Conservation (phyloP, 495 filamentous ascomycete species). For the Daldinia grandis region DNA sequence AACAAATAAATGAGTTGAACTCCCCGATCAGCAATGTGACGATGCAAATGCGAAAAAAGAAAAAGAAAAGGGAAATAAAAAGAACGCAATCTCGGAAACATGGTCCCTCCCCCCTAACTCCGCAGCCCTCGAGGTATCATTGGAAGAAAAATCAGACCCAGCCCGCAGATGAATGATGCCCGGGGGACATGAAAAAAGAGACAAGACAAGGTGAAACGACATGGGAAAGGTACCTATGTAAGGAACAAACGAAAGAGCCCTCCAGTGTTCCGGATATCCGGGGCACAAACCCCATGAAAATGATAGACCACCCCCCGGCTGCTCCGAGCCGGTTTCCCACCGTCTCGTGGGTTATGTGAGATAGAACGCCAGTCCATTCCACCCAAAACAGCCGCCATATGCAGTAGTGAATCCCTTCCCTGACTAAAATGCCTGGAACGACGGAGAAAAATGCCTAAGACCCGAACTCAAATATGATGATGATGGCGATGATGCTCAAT, state of each 20-base stretch:
- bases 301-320: constrained; percentile 10
- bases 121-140: constrained; percentile 48
- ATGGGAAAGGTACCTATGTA: constrained; percentile 15
- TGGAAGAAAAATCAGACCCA: constrained; percentile 37
- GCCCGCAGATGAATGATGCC: constrained; percentile 38
- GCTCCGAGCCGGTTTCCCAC: constrained; percentile 21
- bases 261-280: constrained; percentile 20
- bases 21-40: constrained; percentile 36
- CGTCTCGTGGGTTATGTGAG: constrained; percentile 14
- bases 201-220: constrained; percentile 23
- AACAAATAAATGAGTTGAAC: constrained; percentile 34
- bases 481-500: neutral
- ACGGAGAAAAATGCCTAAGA: constrained; percentile 24
- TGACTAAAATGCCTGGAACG: constrained; percentile 40
- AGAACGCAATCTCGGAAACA: constrained; percentile 22
- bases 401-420: constrained; percentile 29
- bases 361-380: constrained; percentile 38
- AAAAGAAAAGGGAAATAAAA: neutral
- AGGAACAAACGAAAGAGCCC: constrained; percentile 29
- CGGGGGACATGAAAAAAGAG: constrained; percentile 28
- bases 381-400: constrained; percentile 36
- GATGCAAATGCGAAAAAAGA: constrained; percentile 36
- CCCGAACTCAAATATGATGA: constrained; percentile 23
- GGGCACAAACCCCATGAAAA: constrained; percentile 17
- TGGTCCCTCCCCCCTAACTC: constrained; percentile 34